These are phyloP conservation scores for Aureobasidium subglaciale DNA, from an alignment of 2,329 filamentous ascomycete species.

Conservation along the genomic window DNA sequence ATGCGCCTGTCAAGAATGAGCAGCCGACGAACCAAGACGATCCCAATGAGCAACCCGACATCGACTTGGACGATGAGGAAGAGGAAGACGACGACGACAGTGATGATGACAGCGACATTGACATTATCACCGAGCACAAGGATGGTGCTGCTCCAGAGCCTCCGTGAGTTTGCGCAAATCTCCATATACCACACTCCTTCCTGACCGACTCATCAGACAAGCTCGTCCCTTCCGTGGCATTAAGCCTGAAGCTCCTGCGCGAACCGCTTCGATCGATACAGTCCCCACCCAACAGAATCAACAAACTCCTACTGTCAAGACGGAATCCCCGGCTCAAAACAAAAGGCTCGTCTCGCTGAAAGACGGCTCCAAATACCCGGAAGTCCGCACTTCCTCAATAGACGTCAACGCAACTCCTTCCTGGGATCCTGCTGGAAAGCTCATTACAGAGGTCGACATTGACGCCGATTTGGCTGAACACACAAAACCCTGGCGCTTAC, in stretches of 20 bases:
- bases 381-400: constrained; percentile 66
- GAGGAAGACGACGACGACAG: constrained; percentile 36
- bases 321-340: constrained; percentile 16
- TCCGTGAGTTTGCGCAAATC: constrained; percentile 21
- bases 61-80: constrained; percentile 39
- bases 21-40: constrained; percentile 23
- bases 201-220: constrained; percentile 2
- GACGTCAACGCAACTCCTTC: constrained; percentile 77
- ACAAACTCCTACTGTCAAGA: constrained; percentile 25
- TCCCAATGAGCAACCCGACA: constrained; percentile 34
- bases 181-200: neutral
- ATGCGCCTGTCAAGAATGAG: constrained; percentile 18
- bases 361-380: constrained; percentile 58
- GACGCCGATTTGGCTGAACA: constrained; percentile 53
- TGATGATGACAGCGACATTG: constrained; percentile 37
- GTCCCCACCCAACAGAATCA: constrained; percentile 27
- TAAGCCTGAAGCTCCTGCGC: constrained; percentile 21
- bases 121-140: constrained; percentile 46
- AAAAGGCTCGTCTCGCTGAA: constrained; percentile 16
- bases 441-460: constrained; percentile 53
- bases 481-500: constrained; percentile 91
- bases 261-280: constrained; percentile 20
- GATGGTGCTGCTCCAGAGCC: constrained; percentile 32
- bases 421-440: constrained; percentile 61
- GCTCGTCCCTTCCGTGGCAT: constrained; percentile 19